Conservation (phyloP, 2,329 filamentous ascomycete genomes). For the Microdochium paspali region DNA sequence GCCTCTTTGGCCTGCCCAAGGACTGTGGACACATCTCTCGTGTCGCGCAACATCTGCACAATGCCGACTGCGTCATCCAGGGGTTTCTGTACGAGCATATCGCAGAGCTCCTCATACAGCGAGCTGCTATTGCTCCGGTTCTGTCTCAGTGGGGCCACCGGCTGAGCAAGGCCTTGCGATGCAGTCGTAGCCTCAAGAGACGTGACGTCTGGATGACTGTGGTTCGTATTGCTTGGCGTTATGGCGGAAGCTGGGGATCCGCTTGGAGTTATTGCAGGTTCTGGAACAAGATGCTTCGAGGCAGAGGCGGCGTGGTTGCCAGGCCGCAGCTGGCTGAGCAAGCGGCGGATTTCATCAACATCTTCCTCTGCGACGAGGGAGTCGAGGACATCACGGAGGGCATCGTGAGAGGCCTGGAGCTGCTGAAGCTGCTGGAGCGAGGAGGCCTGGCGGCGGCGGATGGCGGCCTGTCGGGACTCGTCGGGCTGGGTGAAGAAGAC, state of each 20-base stretch:
- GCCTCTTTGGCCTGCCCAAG: conserved; percentile 24
- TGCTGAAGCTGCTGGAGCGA: neutral
- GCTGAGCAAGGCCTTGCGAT: neutral
- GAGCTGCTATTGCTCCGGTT: neutral
- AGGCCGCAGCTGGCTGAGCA: neutral
- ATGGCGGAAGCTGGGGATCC: no score
- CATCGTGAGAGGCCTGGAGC: neutral
- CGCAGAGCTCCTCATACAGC: neutral
- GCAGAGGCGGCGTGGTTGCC: neutral
- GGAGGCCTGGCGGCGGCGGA: neutral
- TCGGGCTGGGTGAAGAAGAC: neutral
- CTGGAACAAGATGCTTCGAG: neutral
- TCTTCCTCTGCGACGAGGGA: neutral
- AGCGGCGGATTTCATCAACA: neutral
- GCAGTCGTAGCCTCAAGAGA: no score
- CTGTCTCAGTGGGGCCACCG: no score
- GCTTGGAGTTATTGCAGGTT: no score
- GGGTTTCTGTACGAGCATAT: neutral
- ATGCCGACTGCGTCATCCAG: conserved; percentile 7
- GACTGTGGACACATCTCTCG: conserved; percentile 19
- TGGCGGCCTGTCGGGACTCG: neutral
- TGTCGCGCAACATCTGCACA: conserved; percentile 21
- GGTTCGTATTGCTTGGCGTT: no score
- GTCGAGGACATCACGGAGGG: neutral
- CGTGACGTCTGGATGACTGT: no score